Conservation (phyloP, 2,329 filamentous ascomycete genomes). For the Phialophora verrucosa region DNA sequence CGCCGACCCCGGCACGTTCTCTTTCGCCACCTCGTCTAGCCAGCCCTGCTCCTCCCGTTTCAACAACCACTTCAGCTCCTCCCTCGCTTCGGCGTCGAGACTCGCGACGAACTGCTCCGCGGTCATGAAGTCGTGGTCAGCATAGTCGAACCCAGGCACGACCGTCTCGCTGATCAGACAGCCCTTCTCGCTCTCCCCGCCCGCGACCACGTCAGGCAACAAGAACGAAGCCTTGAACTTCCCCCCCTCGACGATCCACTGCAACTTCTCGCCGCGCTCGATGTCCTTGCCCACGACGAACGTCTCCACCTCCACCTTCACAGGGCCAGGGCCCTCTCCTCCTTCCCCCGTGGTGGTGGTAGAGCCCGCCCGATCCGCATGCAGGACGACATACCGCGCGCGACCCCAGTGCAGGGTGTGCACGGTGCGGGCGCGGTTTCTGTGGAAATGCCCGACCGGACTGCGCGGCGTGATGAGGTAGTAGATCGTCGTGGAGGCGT, state of each 20-base stretch:
- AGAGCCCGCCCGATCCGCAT: conserved; percentile 2
- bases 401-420: conserved; percentile 63
- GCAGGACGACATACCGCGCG: conserved; percentile 56
- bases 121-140: conserved; percentile 70
- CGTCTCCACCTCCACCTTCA: conserved; percentile 39
- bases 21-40: conserved; percentile 20
- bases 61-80: conserved; percentile 52
- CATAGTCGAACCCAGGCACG: conserved; percentile 70
- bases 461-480: conserved; percentile 66
- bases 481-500: conserved; percentile 66
- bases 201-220: conserved; percentile 49
- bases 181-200: conserved; percentile 50
- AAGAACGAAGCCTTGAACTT: conserved; percentile 70
- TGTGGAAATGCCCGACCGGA: conserved; percentile 66
- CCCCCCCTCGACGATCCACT: conserved; percentile 73
- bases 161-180: conserved; percentile 72
- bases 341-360: not conserved
- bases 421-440: conserved; percentile 66
- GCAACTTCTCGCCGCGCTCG: conserved; percentile 63
- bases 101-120: conserved; percentile 58
- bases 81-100: conserved; percentile 57
- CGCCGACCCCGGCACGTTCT: too few species aligned
- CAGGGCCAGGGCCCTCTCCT: not conserved
- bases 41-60: conserved; percentile 36
- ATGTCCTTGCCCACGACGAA: conserved; percentile 67